Conservation (phyloP, 2,329 filamentous ascomycete species). For the Colletotrichum paranaense region DNA sequence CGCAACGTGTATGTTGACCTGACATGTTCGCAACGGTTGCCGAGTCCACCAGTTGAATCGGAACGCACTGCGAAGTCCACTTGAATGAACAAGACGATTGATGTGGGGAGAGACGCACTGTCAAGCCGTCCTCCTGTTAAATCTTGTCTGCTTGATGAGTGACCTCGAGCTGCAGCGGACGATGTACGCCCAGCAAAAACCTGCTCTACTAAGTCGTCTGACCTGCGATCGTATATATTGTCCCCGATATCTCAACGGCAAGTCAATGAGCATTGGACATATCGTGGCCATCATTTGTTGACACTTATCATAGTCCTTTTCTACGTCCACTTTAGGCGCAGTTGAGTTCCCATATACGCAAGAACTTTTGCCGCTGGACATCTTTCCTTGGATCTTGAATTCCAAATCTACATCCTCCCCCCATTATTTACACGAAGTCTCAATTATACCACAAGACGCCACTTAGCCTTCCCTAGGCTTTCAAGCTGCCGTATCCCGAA, state of each 20-base stretch:
- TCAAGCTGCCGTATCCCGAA: slow-evolving; percentile 36
- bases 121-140: background rate
- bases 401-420: background rate
- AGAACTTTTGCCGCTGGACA: background rate
- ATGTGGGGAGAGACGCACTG: background rate
- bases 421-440: background rate
- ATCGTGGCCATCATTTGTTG: background rate
- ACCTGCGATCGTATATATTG: background rate
- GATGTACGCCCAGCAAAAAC: background rate
- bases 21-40: background rate
- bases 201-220: background rate
- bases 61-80: background rate
- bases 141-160: background rate
- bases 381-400: background rate
- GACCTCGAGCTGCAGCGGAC: background rate
- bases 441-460: background rate
- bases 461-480: background rate
- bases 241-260: background rate
- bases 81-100: background rate
- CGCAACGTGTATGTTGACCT: background rate
- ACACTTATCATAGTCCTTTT: background rate
- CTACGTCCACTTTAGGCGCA: background rate
- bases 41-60: background rate
- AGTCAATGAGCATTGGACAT: background rate
- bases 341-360: background rate